Evolutionary conservation across 768 basidiomycete species (phyloP), one percentile per base, ranked within the genome.

Genomic region (Chalciporus sphaerocephalus): DNA sequence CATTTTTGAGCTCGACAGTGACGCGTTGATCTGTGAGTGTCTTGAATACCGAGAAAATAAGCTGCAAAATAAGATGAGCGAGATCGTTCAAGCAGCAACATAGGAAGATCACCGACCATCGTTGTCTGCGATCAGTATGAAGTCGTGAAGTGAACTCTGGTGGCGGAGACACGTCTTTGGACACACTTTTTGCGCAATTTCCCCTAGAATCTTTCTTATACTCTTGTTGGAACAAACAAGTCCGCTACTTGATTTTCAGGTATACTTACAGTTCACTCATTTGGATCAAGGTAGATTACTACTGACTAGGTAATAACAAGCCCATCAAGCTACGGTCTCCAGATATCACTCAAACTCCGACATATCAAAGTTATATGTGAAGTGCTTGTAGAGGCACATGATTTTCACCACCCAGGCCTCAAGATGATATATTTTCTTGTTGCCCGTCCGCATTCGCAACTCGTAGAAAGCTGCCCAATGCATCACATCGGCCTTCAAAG

Each of bases 391-490:
- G 47, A 92, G 51, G 58, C 80, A 87, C 95, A 98, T 97, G 33
- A 93, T 80, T 62, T 97, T 96, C 24, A 96, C 88, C 3, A 94
- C 90, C 87, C 92, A 98, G 15, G 95, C 94, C 59, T 99, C 95
- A 34, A 99, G 77, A 60, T 99, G 95, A 66, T 86, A 98, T 41
- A 99, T 97, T 68, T 97, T 87, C 65, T 90, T 90, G 60, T 80
- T 80, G 5, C 95, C 95, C 44, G 84, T 73, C n/a, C 92, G 81
- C 89, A 98, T 90, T n/a, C 96, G 85, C 28, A 88, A 78, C 70
- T 99, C 94, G 64, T 97, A 97, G 61, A 95, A 86, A 18, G 96
- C 92, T 4, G 95, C 92, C 94, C 94, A 98, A 61, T 96, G 92
- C 75, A 97, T 89, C 55, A 98, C 83, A 56, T 97, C 92, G 0